A percentile compares a stretch with the other conserved stretches of the same genome.
phyloP scores from a whole-genome alignment of 202 grass and related monocot species.

The Elaeis oleifera region DNA sequence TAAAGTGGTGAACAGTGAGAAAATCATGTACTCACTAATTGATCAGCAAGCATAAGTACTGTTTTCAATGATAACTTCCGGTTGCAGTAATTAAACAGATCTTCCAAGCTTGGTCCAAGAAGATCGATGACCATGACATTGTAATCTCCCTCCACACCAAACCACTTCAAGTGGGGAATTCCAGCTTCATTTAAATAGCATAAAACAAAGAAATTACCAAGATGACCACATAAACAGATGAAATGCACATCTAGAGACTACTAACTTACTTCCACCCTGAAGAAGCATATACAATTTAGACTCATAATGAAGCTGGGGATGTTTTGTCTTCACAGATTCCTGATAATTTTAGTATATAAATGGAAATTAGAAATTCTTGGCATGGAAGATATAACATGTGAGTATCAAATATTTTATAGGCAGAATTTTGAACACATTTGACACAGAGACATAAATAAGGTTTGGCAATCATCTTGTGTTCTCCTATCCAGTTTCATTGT shows the following conservation, averaged over 20 bases:
- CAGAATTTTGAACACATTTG: too few species aligned
- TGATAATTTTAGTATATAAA: too few species aligned
- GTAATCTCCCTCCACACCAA: constrained; percentile 16
- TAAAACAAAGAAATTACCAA: neutral
- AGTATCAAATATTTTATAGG: too few species aligned
- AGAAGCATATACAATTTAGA: constrained; percentile 17
- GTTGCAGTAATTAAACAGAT: constrained; percentile 14
- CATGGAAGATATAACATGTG: too few species aligned
- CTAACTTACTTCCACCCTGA: constrained; percentile 15
- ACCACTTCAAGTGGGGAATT: constrained; percentile 16
- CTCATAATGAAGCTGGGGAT: constrained; percentile 18
- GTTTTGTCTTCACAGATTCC: constrained; percentile 6
- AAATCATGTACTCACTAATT: constrained; percentile 2
- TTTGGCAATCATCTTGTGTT: too few species aligned
- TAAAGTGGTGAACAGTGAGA: neutral
- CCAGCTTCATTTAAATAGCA: constrained; percentile 10
- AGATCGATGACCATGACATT: constrained; percentile 18
- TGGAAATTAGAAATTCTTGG: too few species aligned
- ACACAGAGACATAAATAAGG: too few species aligned
- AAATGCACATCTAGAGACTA: neutral
- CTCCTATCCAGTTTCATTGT: too few species aligned
- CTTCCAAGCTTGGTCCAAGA: constrained; percentile 17
- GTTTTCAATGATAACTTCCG: constrained; percentile 13
- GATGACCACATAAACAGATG: neutral
- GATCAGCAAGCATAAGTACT: constrained; percentile 18